Evolutionary conservation across 345 rosid genomes (phyloP), one percentile per base, ranked within the genome.

Genomic region (Brassica cretica): DNA sequence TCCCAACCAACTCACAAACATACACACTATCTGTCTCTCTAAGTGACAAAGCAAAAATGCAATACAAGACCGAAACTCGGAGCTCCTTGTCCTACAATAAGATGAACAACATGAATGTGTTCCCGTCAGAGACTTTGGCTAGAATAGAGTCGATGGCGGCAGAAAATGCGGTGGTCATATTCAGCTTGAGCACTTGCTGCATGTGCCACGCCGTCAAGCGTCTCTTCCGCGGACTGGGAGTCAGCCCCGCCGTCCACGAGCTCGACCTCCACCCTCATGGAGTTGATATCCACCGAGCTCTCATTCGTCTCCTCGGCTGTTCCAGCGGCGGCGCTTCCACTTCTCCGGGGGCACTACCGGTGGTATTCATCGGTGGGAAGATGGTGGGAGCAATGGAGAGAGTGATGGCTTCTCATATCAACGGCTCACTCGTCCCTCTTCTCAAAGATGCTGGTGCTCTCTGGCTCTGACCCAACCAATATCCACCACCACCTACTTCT

Each of bases 391-490:
- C 97, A 14, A 82, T 94, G 73, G 98, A 94, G 81, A 85, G 88
- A 9, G 95, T 94, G 68, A 88, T 94, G 99, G 94, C 94, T 51
- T 88, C 91, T 56, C 99, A 94, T 78, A 94, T 93, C 71, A 92
- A 91, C 27, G 98, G 97, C 12, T 87, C 94, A 2, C 78, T 94
- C 37, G 90, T 94, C 14, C 98, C 98, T 64, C 91, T 93, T 61
- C 97, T 94, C 62, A 94, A 91, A 82, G 89, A 89, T 55, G 94
- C 97, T 62, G 98, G 98, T 15, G 98, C 98, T n/a, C 97, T 94
- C 64, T 94, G 98, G 98, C 98, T 92, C 67, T 92, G 84, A 88
- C 35, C 68, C 37, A 58, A 3, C 71, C 61, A 41, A 5, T 19
- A 19, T 19, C 21, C 21, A n/a, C n/a, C n/a, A 4, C 64, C 29